These are phyloP conservation scores for Fistulina hepatica DNA, from an alignment of 1,284 basidiomycete genomes.

Conservation along the genomic window DNA sequence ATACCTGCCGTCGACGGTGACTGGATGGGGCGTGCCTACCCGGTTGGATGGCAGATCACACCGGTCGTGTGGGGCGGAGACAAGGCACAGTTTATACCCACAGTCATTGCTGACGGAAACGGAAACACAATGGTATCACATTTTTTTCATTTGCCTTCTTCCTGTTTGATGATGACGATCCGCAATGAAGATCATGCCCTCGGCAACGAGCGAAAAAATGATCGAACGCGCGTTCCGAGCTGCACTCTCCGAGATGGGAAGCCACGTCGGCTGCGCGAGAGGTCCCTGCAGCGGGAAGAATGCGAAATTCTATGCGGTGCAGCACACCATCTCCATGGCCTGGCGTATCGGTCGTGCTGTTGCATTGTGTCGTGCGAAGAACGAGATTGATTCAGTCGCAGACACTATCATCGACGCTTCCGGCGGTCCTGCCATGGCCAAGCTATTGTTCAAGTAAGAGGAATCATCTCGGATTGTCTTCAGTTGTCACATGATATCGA, in stretches of 20 bases:
- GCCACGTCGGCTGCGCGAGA: conserved; percentile 17
- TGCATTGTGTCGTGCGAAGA: conserved; percentile 30
- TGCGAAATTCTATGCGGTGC: conserved; percentile 24
- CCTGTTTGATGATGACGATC: not conserved
- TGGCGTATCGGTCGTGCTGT: conserved; percentile 48
- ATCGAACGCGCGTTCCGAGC: conserved; percentile 26
- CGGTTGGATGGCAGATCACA: conserved; percentile 25
- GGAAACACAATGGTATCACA: conserved; percentile 25
- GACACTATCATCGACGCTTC: conserved; percentile 36
- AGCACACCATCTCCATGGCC: conserved; percentile 42
- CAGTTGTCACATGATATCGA: too few species aligned
- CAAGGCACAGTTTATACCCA: conserved; percentile 22
- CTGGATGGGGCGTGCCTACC: conserved; percentile 39
- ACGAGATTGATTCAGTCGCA: conserved; percentile 35
- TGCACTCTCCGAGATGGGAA: conserved; percentile 33
- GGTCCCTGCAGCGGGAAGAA: conserved; percentile 15
- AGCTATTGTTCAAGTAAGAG: conserved; percentile 42
- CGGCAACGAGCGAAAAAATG: conserved; percentile 22
- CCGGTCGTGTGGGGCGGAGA: conserved; percentile 30
- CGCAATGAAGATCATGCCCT: conserved; percentile 24
- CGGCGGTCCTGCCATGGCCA: conserved; percentile 30
- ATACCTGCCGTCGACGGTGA: conserved; percentile 33
- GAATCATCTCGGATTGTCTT: too few species aligned
- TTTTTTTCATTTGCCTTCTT: not conserved
- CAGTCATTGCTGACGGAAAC: conserved; percentile 26